Evolutionary conservation across 495 filamentous ascomycete genomes (phyloP), one percentile per base, ranked within the genome.

Genomic region (Aspergillus mulundensis): DNA sequence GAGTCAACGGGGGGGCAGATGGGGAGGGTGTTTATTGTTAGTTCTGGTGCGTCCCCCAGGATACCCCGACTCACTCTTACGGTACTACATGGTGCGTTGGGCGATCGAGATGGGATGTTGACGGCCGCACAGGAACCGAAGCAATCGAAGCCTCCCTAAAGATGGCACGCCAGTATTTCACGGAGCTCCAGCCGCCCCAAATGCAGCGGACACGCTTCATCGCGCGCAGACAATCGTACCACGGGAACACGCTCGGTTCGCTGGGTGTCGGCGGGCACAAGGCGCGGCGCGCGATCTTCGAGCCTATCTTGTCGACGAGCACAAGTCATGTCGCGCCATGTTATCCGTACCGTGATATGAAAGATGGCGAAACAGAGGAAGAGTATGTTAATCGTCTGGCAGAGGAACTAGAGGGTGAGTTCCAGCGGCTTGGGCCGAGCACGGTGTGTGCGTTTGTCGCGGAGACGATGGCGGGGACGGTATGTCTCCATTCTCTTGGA

Each of bases 401-500:
- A 0, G 59, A 78, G n/a, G 88, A 91, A 58, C 64, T 93, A 4
- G 87, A 90, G n/a, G 78, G 77, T 6, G 84, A 89, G 60, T 90
- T 93, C 57, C 73, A 82, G 47, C 66, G 76, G 14, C 67, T 89
- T 3, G 88, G 87, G 4, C 81, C 86, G 0, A 70, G 83, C 3
- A 88, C 76, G 2, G 87, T 91, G 12, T 84, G 81, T 58, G 89
- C 85, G 2, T 90, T 91, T 59, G 70, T 91, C 14, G 81, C 83
- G 0, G 89, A 92, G 65, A 85, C 88, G 1, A 71, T 82, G 54
- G 67, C 76, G 19, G 80, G 79, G 3, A 77, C 78, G 18, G 73
- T 75, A 50, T 61, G 73, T 63, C 40, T 20, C 8, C 42, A 8
- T 64, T 36, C 21, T 10, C 42, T 16, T 24, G 8, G 20, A 4